A percentile compares a stretch with the other conserved stretches of the same genome.
phyloP scores from a whole-genome alignment of 1,139 yeast species.

The Blastobotrys malaysiensis region DNA sequence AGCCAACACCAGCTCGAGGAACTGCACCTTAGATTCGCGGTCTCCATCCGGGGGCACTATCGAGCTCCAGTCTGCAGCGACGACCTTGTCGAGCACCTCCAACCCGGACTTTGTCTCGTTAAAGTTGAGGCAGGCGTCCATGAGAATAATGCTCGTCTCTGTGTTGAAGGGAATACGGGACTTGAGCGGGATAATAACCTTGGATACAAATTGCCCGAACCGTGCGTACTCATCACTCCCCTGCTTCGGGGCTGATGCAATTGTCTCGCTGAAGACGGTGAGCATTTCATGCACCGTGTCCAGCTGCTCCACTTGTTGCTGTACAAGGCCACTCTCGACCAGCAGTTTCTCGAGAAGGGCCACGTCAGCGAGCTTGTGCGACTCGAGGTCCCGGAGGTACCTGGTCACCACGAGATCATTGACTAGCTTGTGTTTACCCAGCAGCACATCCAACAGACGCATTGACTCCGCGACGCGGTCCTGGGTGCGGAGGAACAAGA shows the following conservation, averaged over 20 bases:
- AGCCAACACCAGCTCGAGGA: slow-evolving; percentile 27
- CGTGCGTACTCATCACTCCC: background rate
- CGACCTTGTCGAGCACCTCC: slow-evolving; percentile 16
- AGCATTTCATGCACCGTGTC: background rate
- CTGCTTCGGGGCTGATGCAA: background rate
- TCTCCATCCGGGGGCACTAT: slow-evolving; percentile 5
- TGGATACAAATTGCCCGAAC: background rate
- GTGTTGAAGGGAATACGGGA: background rate
- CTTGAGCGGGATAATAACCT: background rate
- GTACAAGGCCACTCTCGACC: background rate
- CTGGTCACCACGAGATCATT: slow-evolving; percentile 10
- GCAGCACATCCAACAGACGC: slow-evolving; percentile 11
- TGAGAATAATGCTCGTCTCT: slow-evolving; percentile 20
- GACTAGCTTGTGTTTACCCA: slow-evolving; percentile 7
- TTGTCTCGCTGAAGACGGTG: background rate
- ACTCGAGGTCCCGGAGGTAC: slow-evolving; percentile 8
- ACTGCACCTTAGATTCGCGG: slow-evolving; percentile 19
- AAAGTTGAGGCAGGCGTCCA: slow-evolving; percentile 22
- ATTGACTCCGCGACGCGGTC: slow-evolving; percentile 20
- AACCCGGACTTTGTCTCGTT: slow-evolving; percentile 14
- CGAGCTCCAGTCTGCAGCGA: slow-evolving; percentile 13
- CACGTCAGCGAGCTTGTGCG: background rate
- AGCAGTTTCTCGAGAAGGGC: background rate
- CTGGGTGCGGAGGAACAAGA: slow-evolving; percentile 17
- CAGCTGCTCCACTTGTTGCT: background rate